Conservation (phyloP, 2,329 filamentous ascomycete genomes). For the Colletotrichum tropicale region DNA sequence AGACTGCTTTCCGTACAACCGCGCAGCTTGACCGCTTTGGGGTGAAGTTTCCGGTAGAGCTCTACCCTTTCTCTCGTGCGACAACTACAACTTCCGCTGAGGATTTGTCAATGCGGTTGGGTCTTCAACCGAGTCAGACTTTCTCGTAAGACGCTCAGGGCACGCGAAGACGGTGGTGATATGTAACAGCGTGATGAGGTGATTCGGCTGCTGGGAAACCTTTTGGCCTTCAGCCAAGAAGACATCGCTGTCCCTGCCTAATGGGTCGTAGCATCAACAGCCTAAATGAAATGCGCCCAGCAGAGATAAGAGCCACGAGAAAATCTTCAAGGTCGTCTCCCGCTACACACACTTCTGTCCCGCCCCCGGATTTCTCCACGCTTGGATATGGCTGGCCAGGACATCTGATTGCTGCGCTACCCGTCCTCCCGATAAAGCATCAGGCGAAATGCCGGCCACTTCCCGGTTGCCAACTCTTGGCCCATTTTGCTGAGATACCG, state of each 20-base stretch:
- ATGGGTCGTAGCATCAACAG: background rate
- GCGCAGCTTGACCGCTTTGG: background rate
- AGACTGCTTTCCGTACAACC: background rate
- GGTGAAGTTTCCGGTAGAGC: background rate
- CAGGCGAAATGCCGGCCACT: background rate
- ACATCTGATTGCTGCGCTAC: background rate
- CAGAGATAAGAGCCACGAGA: background rate
- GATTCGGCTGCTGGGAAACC: background rate
- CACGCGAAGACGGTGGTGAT: background rate
- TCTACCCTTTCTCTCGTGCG: background rate
- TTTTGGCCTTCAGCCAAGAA: background rate
- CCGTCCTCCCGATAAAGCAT: background rate
- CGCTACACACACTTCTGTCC: background rate
- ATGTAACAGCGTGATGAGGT: background rate
- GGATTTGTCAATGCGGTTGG: background rate
- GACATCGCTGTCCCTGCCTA: background rate
- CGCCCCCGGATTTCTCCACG: slow-evolving; percentile 3
- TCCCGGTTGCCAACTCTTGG: background rate
- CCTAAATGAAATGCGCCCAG: background rate
- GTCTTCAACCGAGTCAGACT: background rate
- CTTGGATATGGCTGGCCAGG: background rate
- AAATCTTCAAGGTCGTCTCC: background rate
- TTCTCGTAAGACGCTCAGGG: background rate
- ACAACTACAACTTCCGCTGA: background rate
- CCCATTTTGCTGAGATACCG: background rate